Evolutionary conservation across 768 basidiomycete species (phyloP).

Genomic region (Holtermanniella nyarrowii): DNA sequence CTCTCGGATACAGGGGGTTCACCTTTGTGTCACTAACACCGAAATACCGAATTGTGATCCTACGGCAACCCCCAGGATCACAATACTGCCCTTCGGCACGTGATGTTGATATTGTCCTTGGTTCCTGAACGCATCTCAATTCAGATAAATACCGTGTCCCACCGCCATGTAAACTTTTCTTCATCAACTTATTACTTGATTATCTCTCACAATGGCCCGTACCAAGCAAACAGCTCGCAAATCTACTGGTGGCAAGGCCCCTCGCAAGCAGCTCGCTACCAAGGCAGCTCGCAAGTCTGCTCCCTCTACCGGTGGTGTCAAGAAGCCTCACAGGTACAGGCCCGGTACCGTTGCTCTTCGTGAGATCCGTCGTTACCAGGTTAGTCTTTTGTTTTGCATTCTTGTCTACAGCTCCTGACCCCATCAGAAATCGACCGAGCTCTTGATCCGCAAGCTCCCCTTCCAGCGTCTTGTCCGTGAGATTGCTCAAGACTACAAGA

Average conservation of each 20-base stretch:
- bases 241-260: constrained; percentile 62
- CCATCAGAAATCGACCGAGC: constrained; percentile 64
- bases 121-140: no score
- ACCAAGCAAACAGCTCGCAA: constrained; percentile 72
- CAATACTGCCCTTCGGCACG: no score
- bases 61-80: no score
- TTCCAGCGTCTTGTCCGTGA: constrained; percentile 95
- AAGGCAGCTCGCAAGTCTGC: constrained; percentile 48
- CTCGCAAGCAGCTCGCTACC: constrained; percentile 46
- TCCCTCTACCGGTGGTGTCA: constrained; percentile 40
- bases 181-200: no score
- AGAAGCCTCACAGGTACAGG: constrained; percentile 45
- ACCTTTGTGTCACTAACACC: no score
- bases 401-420: background rate
- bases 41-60: no score
- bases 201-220: constrained; percentile 40
- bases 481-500: constrained; percentile 91
- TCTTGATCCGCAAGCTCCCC: constrained; percentile 97
- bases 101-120: no score
- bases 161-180: no score
- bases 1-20: no score
- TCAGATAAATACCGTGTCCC: no score
- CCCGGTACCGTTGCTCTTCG: constrained; percentile 47
- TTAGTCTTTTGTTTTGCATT: constrained; percentile 4
- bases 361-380: constrained; percentile 45